phyloP scores from a whole-genome alignment of 352 stramenopile species.

The Pilasporangium apinafurcum region DNA sequence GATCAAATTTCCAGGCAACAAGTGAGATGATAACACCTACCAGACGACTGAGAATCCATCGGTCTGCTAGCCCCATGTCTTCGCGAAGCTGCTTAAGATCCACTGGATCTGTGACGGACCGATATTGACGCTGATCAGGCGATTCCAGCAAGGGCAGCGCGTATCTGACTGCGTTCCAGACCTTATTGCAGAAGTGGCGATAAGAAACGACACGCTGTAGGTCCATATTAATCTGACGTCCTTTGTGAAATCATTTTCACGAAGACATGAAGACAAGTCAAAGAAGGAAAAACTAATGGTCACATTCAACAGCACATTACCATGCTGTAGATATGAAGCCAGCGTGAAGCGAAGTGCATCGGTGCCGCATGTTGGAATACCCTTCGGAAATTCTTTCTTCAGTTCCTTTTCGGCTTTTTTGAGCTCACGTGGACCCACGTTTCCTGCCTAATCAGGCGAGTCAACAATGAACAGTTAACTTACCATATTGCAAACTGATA shows the following conservation, averaged over 20 bases:
- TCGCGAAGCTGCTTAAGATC: slow-evolving; percentile 22
- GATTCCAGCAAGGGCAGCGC: slow-evolving; percentile 54
- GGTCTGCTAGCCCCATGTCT: slow-evolving; percentile 57
- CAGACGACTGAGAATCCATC: slow-evolving; percentile 83
- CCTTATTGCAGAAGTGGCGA: slow-evolving; percentile 87
- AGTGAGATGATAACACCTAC: slow-evolving; percentile 17
- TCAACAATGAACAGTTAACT: not conserved
- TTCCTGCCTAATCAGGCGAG: slow-evolving; percentile 44
- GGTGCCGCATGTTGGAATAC: slow-evolving; percentile 97
- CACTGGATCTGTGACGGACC: not conserved
- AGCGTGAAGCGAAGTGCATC: slow-evolving; percentile 98
- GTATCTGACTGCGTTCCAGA: slow-evolving; percentile 84
- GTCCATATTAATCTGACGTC: slow-evolving; percentile 87
- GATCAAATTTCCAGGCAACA: not conserved
- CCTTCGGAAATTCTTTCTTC: slow-evolving; percentile 95
- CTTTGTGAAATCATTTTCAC: slow-evolving; percentile 15
- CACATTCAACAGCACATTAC: slow-evolving; percentile 5
- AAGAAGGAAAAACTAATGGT: not conserved
- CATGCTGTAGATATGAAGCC: slow-evolving; percentile 91
- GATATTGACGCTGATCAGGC: not conserved
- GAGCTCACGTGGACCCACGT: slow-evolving; percentile 88
- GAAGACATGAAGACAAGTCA: not conserved
- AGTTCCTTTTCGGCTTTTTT: slow-evolving; percentile 95
- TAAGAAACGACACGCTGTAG: slow-evolving; percentile 78
- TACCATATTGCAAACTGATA: not conserved